A percentile compares a stretch with the other conserved stretches of the same genome.
These are phyloP conservation scores for Vaccinium macrocarpon DNA, from an alignment of 148 eudicot genomes.

Conservation along the genomic window DNA sequence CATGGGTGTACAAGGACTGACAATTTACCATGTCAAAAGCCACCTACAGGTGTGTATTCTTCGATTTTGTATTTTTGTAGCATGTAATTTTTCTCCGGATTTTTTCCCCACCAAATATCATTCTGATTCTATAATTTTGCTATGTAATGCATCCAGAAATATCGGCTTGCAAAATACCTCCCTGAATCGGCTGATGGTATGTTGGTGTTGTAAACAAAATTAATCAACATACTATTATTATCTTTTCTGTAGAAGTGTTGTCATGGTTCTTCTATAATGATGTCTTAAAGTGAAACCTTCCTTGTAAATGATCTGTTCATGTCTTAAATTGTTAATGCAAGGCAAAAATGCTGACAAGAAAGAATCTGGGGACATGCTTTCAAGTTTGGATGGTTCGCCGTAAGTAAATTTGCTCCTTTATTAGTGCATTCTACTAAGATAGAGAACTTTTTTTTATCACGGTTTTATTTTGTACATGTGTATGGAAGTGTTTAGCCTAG, in stretches of 20 bases:
- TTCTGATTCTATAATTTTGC: not conserved
- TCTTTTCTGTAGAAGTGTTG: not conserved
- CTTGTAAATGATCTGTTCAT: constrained; percentile 4
- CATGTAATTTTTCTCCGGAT: not conserved
- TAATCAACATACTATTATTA: not conserved
- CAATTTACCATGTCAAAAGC: constrained; percentile 73
- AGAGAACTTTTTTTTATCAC: not conserved
- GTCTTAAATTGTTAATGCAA: constrained; percentile 26
- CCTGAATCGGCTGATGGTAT: constrained; percentile 66
- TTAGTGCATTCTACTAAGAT: not conserved
- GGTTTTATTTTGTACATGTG: not conserved
- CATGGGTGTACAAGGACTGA: constrained; percentile 71
- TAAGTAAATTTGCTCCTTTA: constrained; percentile 27
- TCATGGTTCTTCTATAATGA: not conserved
- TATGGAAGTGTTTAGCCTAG: not conserved
- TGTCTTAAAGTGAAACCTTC: not conserved
- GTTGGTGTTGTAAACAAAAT: constrained; percentile 9
- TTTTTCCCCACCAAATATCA: not conserved
- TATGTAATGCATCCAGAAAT: constrained; percentile 38
- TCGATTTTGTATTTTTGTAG: constrained; percentile 12
- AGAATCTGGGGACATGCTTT: constrained; percentile 46
- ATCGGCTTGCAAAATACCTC: constrained; percentile 68
- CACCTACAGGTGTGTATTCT: constrained; percentile 50
- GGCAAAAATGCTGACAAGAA: constrained; percentile 51
- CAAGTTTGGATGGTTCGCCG: constrained; percentile 46